Evolutionary conservation across 2,329 filamentous ascomycete species (phyloP).

Genomic region (Aspergillus eucalypticola): DNA sequence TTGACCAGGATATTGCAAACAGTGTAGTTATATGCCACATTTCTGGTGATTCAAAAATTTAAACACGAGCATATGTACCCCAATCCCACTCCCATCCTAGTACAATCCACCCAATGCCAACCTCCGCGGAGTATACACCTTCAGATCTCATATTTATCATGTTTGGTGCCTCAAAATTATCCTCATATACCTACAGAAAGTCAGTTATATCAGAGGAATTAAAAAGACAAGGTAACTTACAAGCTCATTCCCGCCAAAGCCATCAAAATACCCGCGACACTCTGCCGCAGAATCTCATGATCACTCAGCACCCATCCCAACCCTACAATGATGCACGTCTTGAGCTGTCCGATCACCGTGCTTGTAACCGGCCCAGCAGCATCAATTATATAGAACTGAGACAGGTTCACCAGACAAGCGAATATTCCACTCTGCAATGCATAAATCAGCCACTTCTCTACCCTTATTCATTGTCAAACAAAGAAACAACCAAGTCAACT

Average conservation of each 20-base stretch:
- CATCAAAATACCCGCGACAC: conserved; percentile 20
- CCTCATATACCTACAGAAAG: conserved; percentile 19
- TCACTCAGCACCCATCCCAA: conserved; percentile 54
- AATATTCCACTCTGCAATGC: conserved; percentile 20
- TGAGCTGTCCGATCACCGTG: conserved; percentile 66
- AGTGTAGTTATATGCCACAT: no score
- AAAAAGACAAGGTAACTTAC: conserved; percentile 11
- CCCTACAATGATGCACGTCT: conserved; percentile 66
- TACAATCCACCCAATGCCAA: neutral
- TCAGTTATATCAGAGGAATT: neutral
- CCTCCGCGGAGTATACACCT: neutral
- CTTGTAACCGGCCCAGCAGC: conserved; percentile 60
- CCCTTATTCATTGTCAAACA: neutral
- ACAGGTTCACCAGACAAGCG: conserved; percentile 26
- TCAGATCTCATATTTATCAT: neutral
- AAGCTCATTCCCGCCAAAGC: conserved; percentile 25
- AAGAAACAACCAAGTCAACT: no score
- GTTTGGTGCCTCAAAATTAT: conserved; percentile 16
- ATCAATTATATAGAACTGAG: conserved; percentile 30
- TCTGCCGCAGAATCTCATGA: conserved; percentile 16
- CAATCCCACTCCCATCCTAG: neutral
- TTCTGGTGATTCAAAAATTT: neutral
- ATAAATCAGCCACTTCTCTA: neutral
- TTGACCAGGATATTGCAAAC: no score
- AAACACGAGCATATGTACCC: neutral